A percentile compares a stretch with the other conserved stretches of the same genome.
These are phyloP conservation scores for Cadophora sp. DNA, from an alignment of 2,329 filamentous ascomycete genomes.

Conservation along the genomic window DNA sequence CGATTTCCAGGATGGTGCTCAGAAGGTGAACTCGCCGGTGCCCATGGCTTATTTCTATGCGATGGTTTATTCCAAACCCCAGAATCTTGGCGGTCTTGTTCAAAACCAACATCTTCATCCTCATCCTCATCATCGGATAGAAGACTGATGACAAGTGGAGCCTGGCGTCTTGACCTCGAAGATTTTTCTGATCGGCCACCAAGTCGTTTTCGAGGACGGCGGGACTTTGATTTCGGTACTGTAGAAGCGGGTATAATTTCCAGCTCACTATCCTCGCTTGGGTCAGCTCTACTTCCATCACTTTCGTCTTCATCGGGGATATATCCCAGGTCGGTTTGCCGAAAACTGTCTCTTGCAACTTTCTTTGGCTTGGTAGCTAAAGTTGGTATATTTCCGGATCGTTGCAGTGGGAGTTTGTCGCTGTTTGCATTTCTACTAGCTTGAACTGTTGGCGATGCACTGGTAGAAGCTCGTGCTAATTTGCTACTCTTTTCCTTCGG, in stretches of 20 bases:
- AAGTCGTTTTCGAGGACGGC: no score
- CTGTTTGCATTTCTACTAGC: neutral
- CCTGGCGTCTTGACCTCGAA: neutral
- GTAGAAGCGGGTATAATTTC: neutral
- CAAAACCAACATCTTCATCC: neutral
- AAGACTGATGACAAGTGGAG: constrained; percentile 22
- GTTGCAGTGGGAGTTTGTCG: no score
- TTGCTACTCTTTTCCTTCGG: neutral
- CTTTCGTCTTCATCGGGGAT: neutral
- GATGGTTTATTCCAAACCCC: no score
- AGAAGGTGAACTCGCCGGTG: neutral
- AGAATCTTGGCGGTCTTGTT: neutral
- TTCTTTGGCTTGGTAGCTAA: neutral
- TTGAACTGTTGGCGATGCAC: neutral
- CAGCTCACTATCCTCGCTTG: neutral
- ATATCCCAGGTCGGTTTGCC: neutral
- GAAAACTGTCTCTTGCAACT: neutral
- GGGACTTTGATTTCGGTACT: no score
- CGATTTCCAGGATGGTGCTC: neutral
- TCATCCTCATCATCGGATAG: constrained; percentile 32
- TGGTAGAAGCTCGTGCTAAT: neutral
- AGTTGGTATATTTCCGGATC: neutral
- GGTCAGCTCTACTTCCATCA: neutral
- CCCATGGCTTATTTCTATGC: neutral
- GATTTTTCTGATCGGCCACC: no score